These are phyloP conservation scores for Stevia rebaudiana DNA, from an alignment of 140 eudicot species.

Conservation along the genomic window DNA sequence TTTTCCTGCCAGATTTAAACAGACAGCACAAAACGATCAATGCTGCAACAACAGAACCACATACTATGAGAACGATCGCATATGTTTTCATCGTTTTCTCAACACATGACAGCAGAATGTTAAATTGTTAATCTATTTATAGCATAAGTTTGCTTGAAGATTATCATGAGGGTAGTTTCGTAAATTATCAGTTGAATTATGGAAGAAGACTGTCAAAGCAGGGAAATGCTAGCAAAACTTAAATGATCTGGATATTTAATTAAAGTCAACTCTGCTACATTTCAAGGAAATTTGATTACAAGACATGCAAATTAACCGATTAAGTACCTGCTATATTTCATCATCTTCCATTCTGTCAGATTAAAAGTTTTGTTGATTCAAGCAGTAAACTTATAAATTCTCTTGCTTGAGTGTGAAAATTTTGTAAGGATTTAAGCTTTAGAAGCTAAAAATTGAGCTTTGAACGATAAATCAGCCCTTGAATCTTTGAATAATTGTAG, in stretches of 20 bases:
- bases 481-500: no score
- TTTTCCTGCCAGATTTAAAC: not conserved
- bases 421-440: no score
- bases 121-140: conserved; percentile 8
- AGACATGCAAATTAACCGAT: no score
- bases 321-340: no score
- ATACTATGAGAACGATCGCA: conserved; percentile 23
- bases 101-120: conserved; percentile 4
- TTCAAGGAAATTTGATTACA: conserved; percentile 25
- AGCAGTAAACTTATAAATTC: no score
- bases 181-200: not conserved
- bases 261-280: conserved; percentile 6
- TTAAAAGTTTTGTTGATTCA: no score
- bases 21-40: conserved; percentile 9
- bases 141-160: conserved; percentile 12
- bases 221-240: conserved; percentile 1
- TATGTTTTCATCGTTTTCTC: conserved; percentile 20
- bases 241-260: not conserved
- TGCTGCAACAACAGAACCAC: conserved; percentile 26
- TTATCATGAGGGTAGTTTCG: not conserved
- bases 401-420: no score
- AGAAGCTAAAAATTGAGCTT: no score
- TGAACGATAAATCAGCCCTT: no score
- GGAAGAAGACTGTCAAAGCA: conserved; percentile 17
- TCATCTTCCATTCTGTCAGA: no score